Percentiles rank a stretch among this genome's conserved stretches.
These are phyloP conservation scores for Cymbopogon citratus DNA, from an alignment of 176 grass and related monocot genomes.

Conservation along the genomic window DNA sequence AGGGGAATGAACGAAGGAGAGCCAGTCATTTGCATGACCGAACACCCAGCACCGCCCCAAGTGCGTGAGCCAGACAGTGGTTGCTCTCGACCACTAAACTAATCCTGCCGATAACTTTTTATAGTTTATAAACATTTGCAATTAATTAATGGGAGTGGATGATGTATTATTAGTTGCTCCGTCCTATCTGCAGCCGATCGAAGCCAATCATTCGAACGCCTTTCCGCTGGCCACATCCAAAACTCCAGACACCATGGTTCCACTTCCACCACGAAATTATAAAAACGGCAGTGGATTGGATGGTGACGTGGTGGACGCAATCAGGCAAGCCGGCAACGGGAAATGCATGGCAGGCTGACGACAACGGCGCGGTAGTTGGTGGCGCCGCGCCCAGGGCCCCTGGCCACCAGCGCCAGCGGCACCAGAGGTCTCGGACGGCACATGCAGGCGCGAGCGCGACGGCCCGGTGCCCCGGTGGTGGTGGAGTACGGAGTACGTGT, in stretches of 20 bases:
- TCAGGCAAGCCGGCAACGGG: no score
- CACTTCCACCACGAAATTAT: background rate
- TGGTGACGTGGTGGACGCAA: background rate
- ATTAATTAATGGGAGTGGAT: background rate
- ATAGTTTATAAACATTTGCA: background rate
- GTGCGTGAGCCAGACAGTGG: slow-evolving; percentile 5
- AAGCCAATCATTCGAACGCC: slow-evolving; percentile 15
- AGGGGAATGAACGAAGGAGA: background rate
- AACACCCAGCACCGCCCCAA: background rate
- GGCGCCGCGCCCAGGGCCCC: slow-evolving; percentile 6
- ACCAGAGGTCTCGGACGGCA: background rate
- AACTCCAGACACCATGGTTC: background rate
- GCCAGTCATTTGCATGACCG: background rate
- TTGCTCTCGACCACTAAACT: background rate
- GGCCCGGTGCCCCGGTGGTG: background rate
- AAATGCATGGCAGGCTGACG: background rate
- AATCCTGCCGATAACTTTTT: background rate
- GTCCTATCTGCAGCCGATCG: background rate
- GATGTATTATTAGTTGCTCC: background rate
- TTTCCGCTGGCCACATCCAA: background rate
- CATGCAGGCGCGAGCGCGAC: background rate
- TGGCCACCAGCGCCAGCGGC: background rate
- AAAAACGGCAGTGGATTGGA: background rate
- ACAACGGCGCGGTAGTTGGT: background rate
- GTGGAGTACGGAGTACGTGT: background rate